Evolutionary conservation across 2,329 filamentous ascomycete species (phyloP).

Genomic region (Rosellinia necatrix): DNA sequence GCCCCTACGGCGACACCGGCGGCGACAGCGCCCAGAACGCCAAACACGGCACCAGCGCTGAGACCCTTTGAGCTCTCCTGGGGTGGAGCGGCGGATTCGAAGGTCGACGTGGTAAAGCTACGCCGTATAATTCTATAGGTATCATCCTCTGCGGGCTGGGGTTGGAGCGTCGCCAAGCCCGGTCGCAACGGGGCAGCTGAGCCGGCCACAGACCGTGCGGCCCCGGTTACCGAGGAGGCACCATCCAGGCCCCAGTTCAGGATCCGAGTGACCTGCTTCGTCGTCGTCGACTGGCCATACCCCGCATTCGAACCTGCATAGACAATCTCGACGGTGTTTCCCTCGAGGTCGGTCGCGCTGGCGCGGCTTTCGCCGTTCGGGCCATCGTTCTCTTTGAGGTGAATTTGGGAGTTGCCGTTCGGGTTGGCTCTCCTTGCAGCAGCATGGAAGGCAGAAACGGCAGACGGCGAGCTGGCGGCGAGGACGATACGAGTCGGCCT

Average conservation of each 20-base stretch:
- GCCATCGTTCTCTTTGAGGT: conserved; percentile 32
- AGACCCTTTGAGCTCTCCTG: conserved; percentile 25
- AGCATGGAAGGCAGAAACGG: conserved; percentile 74
- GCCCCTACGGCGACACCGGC: conserved; percentile 72
- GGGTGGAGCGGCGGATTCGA: conserved; percentile 37
- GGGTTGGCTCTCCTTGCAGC: conserved; percentile 67
- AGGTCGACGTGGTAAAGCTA: conserved; percentile 44
- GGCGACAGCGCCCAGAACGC: conserved; percentile 73
- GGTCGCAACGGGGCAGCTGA: conserved; percentile 30
- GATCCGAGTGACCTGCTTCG: conserved; percentile 50
- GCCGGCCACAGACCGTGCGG: conserved; percentile 31
- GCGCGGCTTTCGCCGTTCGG: conserved; percentile 46
- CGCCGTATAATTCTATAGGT: conserved; percentile 39
- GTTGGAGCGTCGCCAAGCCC: conserved; percentile 27
- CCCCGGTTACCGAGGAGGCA: conserved; percentile 38
- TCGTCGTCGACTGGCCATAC: conserved; percentile 44
- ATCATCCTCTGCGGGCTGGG: conserved; percentile 29
- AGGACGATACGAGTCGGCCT: conserved; percentile 63
- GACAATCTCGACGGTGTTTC: conserved; percentile 81
- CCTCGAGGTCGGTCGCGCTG: conserved; percentile 77
- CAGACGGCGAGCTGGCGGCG: conserved; percentile 66
- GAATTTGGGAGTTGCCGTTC: conserved; percentile 34
- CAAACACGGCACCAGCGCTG: conserved; percentile 66
- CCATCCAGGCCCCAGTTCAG: conserved; percentile 56
- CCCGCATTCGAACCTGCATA: conserved; percentile 50